A percentile compares a stretch with the other conserved stretches of the same genome.
These are phyloP conservation scores for Prunella vulgaris DNA, from an alignment of 257 asterid species.

Conservation along the genomic window DNA sequence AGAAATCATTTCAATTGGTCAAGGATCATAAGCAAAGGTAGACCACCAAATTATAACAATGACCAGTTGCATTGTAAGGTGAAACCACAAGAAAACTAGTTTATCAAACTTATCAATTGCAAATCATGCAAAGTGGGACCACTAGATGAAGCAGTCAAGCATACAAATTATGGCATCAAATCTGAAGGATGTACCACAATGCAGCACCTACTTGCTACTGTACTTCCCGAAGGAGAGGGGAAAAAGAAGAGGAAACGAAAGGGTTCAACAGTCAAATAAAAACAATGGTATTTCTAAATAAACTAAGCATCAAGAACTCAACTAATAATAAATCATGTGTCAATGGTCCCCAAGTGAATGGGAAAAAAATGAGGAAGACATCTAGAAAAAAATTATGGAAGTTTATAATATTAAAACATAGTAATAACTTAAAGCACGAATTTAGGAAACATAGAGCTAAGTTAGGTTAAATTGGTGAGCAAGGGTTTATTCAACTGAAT, in stretches of 20 bases:
- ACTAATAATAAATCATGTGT: background rate
- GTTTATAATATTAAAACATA: background rate
- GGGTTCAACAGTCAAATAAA: background rate
- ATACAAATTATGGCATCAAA: background rate
- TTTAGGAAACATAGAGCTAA: no score
- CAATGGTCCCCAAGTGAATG: background rate
- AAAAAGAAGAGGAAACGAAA: no score
- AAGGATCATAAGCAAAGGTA: no score
- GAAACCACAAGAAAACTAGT: background rate
- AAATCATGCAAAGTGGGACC: background rate
- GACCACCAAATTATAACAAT: constrained; percentile 3
- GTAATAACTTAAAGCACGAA: no score
- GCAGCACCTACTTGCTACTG: background rate
- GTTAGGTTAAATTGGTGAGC: background rate
- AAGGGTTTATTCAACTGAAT: constrained; percentile 8
- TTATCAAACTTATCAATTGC: background rate
- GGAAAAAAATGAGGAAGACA: background rate
- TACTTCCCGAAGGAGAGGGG: background rate
- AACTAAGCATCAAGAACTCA: background rate
- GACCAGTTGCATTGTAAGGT: background rate
- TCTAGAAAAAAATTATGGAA: constrained; percentile 6
- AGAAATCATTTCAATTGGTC: no score
- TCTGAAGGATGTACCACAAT: background rate
- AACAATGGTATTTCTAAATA: background rate
- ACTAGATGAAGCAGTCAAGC: background rate